These are phyloP conservation scores for Parsonsia alboflavescens DNA, from an alignment of 257 asterid species.

Conservation along the genomic window DNA sequence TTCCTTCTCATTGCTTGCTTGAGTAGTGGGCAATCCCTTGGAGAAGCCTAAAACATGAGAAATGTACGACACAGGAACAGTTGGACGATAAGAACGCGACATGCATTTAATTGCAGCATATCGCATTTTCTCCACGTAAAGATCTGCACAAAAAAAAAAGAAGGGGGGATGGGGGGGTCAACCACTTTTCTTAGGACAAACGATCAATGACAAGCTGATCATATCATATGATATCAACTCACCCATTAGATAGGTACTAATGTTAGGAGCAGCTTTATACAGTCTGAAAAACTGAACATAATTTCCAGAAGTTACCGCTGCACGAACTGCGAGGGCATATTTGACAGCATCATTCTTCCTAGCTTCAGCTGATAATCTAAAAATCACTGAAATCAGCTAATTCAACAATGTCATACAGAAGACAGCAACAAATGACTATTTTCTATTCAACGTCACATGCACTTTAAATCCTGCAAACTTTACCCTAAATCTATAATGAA, in stretches of 20 bases:
- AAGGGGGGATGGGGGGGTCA: too few relatives aligned
- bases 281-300: slow-evolving; percentile 85
- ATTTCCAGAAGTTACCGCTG: slow-evolving; percentile 85
- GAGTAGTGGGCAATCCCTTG: slow-evolving; percentile 39
- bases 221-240: slow-evolving; percentile 18
- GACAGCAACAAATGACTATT: not conserved
- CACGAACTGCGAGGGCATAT: slow-evolving; percentile 92
- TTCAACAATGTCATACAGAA: slow-evolving; percentile 6
- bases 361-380: slow-evolving; percentile 71
- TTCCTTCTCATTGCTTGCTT: slow-evolving; percentile 49
- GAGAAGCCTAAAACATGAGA: slow-evolving; percentile 75
- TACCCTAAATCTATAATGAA: not conserved
- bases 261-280: slow-evolving; percentile 81
- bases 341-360: slow-evolving; percentile 62
- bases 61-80: slow-evolving; percentile 76
- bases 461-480: not conserved
- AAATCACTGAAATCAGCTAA: slow-evolving; percentile 18
- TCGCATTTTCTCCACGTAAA: slow-evolving; percentile 93
- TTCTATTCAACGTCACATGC: not conserved
- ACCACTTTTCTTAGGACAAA: not conserved
- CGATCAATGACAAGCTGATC: slow-evolving; percentile 4
- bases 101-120: slow-evolving; percentile 89
- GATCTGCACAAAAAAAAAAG: slow-evolving; percentile 49
- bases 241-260: slow-evolving; percentile 85
- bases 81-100: slow-evolving; percentile 92